Evolutionary conservation across 2,329 filamentous ascomycete genomes (phyloP).

Genomic region (Rhexocercosporidium sp.): DNA sequence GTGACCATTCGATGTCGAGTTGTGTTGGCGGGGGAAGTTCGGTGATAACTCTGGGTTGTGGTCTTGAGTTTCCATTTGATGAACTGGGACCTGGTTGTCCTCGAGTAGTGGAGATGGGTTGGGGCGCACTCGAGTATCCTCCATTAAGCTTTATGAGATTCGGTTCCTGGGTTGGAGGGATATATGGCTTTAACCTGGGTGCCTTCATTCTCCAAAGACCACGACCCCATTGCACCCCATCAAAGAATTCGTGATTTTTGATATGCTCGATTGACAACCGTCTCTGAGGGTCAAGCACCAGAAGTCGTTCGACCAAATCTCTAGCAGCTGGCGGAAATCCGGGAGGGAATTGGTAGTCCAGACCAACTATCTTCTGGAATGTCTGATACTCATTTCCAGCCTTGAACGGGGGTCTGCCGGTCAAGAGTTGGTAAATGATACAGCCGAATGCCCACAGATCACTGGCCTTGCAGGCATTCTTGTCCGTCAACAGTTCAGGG

Average conservation of each 20-base stretch:
- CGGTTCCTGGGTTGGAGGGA: constrained; percentile 76
- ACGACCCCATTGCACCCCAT: constrained; percentile 83
- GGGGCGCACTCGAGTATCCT: constrained; percentile 44
- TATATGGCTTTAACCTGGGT: constrained; percentile 83
- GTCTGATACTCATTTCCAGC: constrained; percentile 94
- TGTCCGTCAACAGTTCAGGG: constrained; percentile 93
- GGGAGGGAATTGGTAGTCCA: constrained; percentile 91
- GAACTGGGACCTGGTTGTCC: constrained; percentile 43
- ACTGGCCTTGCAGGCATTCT: constrained; percentile 96
- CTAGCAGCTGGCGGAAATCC: constrained; percentile 86
- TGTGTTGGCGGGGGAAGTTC: constrained; percentile 96
- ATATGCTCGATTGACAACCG: constrained; percentile 94
- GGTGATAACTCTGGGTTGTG: constrained; percentile 83
- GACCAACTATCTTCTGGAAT: constrained; percentile 94
- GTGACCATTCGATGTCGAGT: constrained; percentile 97
- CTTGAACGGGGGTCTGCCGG: constrained; percentile 97
- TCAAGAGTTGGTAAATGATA: constrained; percentile 93
- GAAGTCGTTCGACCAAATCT: constrained; percentile 86
- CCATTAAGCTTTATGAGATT: constrained; percentile 74
- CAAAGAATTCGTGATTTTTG: constrained; percentile 95
- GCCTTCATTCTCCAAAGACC: constrained; percentile 88
- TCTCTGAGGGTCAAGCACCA: constrained; percentile 85
- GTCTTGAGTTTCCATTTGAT: constrained; percentile 52
- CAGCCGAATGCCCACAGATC: constrained; percentile 99
- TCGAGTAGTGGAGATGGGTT: constrained; percentile 37